Evolutionary conservation across 495 filamentous ascomycete genomes (phyloP), one percentile per base, ranked within the genome.

Genomic region (Penicillium robsamsonii): DNA sequence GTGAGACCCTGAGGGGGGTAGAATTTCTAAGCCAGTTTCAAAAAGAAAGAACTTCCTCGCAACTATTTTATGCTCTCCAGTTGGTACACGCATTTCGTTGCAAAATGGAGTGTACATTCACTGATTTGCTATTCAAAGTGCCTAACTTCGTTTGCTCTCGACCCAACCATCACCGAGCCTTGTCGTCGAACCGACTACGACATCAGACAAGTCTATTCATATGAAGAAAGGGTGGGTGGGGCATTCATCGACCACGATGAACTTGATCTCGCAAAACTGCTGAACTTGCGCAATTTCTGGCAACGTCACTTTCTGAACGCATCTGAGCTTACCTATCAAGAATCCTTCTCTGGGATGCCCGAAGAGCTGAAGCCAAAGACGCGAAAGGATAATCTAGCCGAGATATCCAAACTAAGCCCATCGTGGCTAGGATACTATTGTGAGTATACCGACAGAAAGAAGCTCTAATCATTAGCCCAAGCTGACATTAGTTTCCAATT

Each of bases 251-350:
- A 57, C 2, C 47, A 53, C 2, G 30, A 46, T 0, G 37, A 44
- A 0, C 53, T 69, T 0, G 46, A 69, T 20, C 46, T 75, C 4
- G 5, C 37, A 11, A 64, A 25, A 5, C 29, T 71, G 7, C 35
- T 74, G 37, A 63, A 74, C n/a, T 64, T 73, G 13, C 70, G 72
- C 11, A 70, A 66, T 49, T 75, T 75, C 46, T 76, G 74, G 74
- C 64, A 70, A 22, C 66, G 67, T 7, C 72, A 76, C 49, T 46
- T 76, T 3, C 47, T 71, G 18, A 70, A 60, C n/a, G 22, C 56
- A 0, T 46, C 50, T 3, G 65, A 70, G 30, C 46, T 60, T 1
- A 71, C 61, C 2, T 75, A 65, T 48, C 51, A 59, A 41, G 44
- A 59, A 0, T 64, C 68, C 6, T 75, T 70, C 50, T 43, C 43